phyloP scores from a whole-genome alignment of 345 rosid genomes.

The thale cress (Arabidopsis thaliana) region DNA sequence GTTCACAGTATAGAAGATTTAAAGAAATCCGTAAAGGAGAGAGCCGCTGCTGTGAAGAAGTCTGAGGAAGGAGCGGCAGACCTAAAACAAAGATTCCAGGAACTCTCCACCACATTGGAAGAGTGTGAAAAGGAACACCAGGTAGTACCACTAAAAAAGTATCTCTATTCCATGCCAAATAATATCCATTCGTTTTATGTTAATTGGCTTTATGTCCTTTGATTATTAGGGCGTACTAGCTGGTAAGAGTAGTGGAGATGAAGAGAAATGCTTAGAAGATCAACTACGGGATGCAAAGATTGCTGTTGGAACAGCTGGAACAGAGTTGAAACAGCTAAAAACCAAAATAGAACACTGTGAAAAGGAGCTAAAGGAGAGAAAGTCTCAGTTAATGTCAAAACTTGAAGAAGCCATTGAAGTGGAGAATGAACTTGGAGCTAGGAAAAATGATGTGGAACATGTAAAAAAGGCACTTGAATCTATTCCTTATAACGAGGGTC shows the following conservation, averaged over 20 bases:
- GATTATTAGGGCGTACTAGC: slow-evolving; percentile 80
- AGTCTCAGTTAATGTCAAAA: slow-evolving; percentile 69
- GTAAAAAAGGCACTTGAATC: slow-evolving; percentile 62
- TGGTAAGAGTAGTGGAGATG: slow-evolving; percentile 93
- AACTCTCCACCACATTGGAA: slow-evolving; percentile 74
- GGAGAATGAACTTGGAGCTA: slow-evolving; percentile 71
- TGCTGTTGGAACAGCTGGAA: slow-evolving; percentile 88
- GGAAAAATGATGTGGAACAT: slow-evolving; percentile 71
- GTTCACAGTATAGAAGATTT: slow-evolving; percentile 73
- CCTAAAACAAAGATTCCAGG: slow-evolving; percentile 67
- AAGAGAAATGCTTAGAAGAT: slow-evolving; percentile 98
- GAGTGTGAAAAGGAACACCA: slow-evolving; percentile 87
- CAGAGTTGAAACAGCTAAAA: slow-evolving; percentile 83
- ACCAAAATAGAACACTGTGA: slow-evolving; percentile 83
- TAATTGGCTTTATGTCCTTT: slow-evolving; percentile 31
- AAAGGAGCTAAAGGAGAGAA: slow-evolving; percentile 86
- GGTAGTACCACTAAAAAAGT: slow-evolving; percentile 49
- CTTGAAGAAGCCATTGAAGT: slow-evolving; percentile 78
- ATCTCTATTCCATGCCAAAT: slow-evolving; percentile 7
- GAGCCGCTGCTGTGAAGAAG: slow-evolving; percentile 68
- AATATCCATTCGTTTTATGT: slow-evolving; percentile 25
- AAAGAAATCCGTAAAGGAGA: slow-evolving; percentile 75
- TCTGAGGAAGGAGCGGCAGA: slow-evolving; percentile 89
- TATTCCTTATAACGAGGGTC: slow-evolving; percentile 72
- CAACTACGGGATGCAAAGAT: slow-evolving; percentile 91